These are phyloP conservation scores for Beta vulgaris DNA, from an alignment of 148 eudicot species.

Conservation along the genomic window DNA sequence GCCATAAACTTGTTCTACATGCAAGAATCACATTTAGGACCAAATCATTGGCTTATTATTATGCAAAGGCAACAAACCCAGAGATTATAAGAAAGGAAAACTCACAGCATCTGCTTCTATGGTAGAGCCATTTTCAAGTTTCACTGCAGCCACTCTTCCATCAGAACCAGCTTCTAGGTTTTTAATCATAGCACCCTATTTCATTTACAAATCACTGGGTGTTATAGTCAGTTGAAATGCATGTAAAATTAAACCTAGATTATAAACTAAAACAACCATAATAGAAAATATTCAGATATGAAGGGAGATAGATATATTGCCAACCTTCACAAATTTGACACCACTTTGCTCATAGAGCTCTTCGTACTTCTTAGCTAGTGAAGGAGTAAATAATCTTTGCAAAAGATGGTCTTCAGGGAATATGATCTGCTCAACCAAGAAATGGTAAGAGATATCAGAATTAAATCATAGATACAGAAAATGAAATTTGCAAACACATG, in stretches of 20 bases:
- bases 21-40: slow-evolving; percentile 2
- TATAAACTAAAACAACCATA: neutral
- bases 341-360: slow-evolving; percentile 76
- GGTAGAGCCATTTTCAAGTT: slow-evolving; percentile 79
- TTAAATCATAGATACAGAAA: too few relatives aligned
- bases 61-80: neutral
- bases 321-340: slow-evolving; percentile 82
- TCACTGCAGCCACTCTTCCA: slow-evolving; percentile 75
- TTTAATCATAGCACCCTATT: slow-evolving; percentile 72
- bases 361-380: too few relatives aligned
- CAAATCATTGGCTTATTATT: neutral
- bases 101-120: slow-evolving; percentile 88
- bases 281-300: neutral
- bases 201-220: neutral
- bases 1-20: neutral
- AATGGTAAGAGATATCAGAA: too few relatives aligned
- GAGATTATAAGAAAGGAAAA: slow-evolving; percentile 9
- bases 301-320: too few relatives aligned
- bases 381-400: too few relatives aligned
- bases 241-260: neutral
- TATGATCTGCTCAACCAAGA: too few relatives aligned
- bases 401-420: too few relatives aligned
- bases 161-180: slow-evolving; percentile 83
- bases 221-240: slow-evolving; percentile 7
- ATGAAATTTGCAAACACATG: too few relatives aligned